Evolutionary conservation across 2,329 filamentous ascomycete genomes (phyloP).

Genomic region (Fusarium gaditjirri): DNA sequence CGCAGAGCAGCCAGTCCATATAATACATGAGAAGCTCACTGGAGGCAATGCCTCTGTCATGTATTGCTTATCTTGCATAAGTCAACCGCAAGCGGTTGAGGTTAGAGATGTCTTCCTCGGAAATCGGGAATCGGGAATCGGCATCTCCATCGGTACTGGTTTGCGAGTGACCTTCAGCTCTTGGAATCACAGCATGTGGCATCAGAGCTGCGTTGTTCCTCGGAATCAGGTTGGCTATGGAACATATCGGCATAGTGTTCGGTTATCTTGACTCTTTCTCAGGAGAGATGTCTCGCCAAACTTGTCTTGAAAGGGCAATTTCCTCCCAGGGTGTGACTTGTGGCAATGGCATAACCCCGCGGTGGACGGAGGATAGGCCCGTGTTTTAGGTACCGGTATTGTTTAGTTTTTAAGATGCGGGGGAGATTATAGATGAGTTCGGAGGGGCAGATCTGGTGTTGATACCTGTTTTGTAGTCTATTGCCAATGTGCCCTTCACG

Average conservation of each 20-base stretch:
- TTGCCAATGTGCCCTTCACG: background rate
- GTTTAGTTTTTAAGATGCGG: conserved; percentile 21
- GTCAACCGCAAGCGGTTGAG: conserved; percentile 11
- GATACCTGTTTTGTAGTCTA: background rate
- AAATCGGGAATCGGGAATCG: conserved; percentile 35
- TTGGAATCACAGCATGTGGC: conserved; percentile 4
- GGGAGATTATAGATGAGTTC: conserved; percentile 12
- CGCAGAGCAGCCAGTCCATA: background rate
- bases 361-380: conserved; percentile 29
- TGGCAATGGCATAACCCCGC: conserved; percentile 18
- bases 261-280: conserved; percentile 29
- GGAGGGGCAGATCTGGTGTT: conserved; percentile 20
- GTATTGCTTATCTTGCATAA: conserved; percentile 14
- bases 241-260: conserved; percentile 31
- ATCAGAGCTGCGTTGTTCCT: background rate
- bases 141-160: conserved; percentile 17
- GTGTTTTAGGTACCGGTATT: conserved; percentile 27
- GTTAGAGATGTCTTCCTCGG: conserved; percentile 24
- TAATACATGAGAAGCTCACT: background rate
- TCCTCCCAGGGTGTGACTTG: conserved; percentile 24
- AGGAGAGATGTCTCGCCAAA: conserved; percentile 11
- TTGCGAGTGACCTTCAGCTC: conserved; percentile 4
- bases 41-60: background rate
- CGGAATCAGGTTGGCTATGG: conserved; percentile 24
- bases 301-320: conserved; percentile 41